phyloP scores from a whole-genome alignment of 2,329 filamentous ascomycete genomes.

The Bipolaris bicolor region DNA sequence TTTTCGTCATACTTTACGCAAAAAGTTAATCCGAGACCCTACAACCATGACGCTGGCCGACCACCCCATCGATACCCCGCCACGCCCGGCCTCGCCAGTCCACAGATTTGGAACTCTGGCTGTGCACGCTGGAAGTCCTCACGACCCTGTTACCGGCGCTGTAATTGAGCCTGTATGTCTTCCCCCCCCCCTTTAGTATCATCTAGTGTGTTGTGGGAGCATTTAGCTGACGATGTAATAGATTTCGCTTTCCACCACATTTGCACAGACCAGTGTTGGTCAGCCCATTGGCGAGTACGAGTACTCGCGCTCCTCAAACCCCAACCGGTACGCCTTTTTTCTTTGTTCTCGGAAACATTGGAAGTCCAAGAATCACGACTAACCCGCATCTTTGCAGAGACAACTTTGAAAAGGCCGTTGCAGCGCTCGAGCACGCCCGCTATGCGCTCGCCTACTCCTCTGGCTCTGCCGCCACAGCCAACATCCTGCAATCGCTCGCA shows the following conservation, averaged over 20 bases:
- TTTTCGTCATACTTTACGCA: background rate
- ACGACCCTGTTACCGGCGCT: slow-evolving; percentile 89
- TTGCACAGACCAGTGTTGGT: slow-evolving; percentile 87
- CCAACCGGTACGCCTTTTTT: slow-evolving; percentile 67
- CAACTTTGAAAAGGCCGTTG: slow-evolving; percentile 92
- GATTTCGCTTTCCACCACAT: slow-evolving; percentile 96
- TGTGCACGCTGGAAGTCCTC: slow-evolving; percentile 89
- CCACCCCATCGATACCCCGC: slow-evolving; percentile 73
- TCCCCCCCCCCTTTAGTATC: background rate
- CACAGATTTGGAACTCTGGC: slow-evolving; percentile 90
- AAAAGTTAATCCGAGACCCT: slow-evolving; percentile 2
- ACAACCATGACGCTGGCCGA: slow-evolving; percentile 50
- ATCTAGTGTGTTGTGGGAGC: slow-evolving; percentile 11
- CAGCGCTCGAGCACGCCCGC: slow-evolving; percentile 88
- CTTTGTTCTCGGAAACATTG: background rate
- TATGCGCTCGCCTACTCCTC: slow-evolving; percentile 94
- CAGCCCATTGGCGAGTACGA: slow-evolving; percentile 88
- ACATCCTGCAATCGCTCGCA: slow-evolving; percentile 89
- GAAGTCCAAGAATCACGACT: slow-evolving; percentile 4
- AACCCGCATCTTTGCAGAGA: slow-evolving; percentile 57
- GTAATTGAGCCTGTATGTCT: slow-evolving; percentile 79
- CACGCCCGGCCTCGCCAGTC: slow-evolving; percentile 73
- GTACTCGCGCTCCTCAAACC: slow-evolving; percentile 92
- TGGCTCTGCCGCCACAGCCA: slow-evolving; percentile 91
- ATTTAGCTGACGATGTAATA: slow-evolving; percentile 31